Conservation (phyloP, 2,329 filamentous ascomycete species). For the Diaporthe humulicola region DNA sequence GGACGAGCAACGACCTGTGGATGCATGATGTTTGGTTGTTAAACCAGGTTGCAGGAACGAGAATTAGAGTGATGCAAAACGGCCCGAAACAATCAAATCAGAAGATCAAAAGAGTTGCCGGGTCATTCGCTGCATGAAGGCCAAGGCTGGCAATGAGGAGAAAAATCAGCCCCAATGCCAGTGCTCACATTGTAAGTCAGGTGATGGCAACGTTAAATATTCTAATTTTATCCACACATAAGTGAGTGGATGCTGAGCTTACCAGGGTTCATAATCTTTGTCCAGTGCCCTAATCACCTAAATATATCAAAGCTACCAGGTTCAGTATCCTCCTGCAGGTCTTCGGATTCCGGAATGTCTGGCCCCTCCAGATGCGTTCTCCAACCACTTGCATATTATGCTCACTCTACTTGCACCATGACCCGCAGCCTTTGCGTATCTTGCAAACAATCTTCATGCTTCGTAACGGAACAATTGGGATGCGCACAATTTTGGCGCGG, state of each 20-base stretch:
- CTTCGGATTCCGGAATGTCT: neutral
- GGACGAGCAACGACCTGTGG: neutral
- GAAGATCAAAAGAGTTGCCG: neutral
- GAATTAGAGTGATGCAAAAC: neutral
- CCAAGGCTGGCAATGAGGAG: neutral
- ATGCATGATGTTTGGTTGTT: neutral
- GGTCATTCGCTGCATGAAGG: slow-evolving; percentile 1
- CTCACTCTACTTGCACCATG: neutral
- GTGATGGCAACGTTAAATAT: neutral
- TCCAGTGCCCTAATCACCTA: neutral
- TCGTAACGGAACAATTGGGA: too few species aligned
- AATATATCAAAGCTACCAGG: neutral
- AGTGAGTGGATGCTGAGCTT: neutral
- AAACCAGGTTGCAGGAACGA: neutral
- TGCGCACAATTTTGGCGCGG: neutral
- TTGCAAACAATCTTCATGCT: too few species aligned
- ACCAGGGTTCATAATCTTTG: neutral
- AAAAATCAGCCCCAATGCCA: neutral
- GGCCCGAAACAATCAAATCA: neutral
- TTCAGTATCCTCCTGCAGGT: neutral
- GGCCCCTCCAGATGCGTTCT: neutral
- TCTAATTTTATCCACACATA: neutral
- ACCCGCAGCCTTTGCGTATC: neutral
- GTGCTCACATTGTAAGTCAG: neutral
- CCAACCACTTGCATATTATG: neutral